phyloP scores from a whole-genome alignment of 208 protist genomes.

The Acanthamoeba lenticulata region DNA sequence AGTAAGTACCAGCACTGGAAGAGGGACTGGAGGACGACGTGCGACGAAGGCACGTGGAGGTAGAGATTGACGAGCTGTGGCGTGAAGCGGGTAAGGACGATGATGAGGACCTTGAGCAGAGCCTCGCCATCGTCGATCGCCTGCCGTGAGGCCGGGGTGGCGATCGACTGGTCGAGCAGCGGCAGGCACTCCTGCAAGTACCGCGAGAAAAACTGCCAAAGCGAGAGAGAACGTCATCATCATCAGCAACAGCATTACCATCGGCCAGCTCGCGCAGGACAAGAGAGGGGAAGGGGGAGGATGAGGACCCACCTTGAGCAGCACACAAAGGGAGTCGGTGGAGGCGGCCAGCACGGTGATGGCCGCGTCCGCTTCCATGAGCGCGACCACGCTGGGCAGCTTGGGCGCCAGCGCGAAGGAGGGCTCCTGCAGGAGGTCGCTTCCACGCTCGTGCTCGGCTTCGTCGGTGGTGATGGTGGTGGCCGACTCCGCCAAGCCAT shows the following conservation, averaged over 20 bases:
- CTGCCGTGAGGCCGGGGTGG: not conserved
- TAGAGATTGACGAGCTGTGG: constrained; percentile 20
- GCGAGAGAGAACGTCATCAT: not conserved
- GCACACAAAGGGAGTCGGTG: not conserved
- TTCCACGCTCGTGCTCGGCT: not conserved
- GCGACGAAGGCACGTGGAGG: not conserved
- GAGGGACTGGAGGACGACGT: not conserved
- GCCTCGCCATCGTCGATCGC: constrained; percentile 41
- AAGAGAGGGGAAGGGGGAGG: not conserved
- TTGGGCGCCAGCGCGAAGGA: constrained; percentile 4
- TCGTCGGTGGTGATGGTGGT: not conserved
- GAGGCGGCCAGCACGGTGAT: constrained; percentile 13
- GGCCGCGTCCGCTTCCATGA: not conserved
- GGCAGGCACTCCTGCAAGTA: constrained; percentile 46
- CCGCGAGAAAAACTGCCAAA: not conserved
- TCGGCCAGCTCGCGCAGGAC: not conserved
- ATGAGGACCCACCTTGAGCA: not conserved
- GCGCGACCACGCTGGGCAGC: not conserved
- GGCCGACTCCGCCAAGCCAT: not conserved
- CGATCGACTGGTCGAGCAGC: constrained; percentile 24
- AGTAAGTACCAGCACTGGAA: not conserved
- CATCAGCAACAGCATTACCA: not conserved
- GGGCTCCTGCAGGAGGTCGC: not conserved
- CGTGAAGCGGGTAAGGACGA: constrained; percentile 28
- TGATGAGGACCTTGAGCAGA: constrained; percentile 41